Base-by-base conservation (phyloP, 805 yeast species). In the Ogataea pignaliae region DNA sequence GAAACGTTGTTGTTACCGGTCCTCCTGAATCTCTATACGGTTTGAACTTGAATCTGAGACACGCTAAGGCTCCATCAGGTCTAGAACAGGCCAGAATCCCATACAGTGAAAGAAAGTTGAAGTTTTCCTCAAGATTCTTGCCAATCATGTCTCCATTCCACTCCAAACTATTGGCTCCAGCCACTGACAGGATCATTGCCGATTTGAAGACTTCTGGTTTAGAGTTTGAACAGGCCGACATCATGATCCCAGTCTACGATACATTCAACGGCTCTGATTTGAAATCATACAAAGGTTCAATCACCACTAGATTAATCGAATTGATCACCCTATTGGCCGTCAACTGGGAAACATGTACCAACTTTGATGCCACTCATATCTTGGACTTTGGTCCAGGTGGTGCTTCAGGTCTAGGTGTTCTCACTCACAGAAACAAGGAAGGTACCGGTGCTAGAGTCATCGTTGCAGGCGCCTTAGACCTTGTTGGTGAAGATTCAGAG, bases 341-440 rank as follows among this genome's bases (percentile, higher is more conserved):
- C 52, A 77, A 87, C 69, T 93, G 99, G 99, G 98, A 93, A 71
- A 54, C 56, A 28, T 95, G 98, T 29, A 90, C 97, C 32, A 64
- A 78, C 53, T 88, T 87, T 65, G 65, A 77, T 39, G 78, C 93
- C 26, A 86, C 97, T 38, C 99, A 93, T 65, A 79, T 93, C 57
- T 67, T 93, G 50, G 99, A 93, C 70, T 93, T 93, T 58, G 99
- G 99, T 64, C 99, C 99, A 50, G 99, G 99, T 69, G 98, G 98
- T 57, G 82, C 88, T 33, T 87, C 97, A 37, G 99, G 99, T 59
- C 75, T 93, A 54, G 99, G 99, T 70, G 86, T 86, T 50, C 76
- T 93, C 57, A 93, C 99, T 45, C 97, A 89, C 70, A 85, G 96
- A 71, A 93, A 91, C 75, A 93, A 91, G 69, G 99, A 93, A 59